Evolutionary conservation across 176 grass and related monocot genomes (phyloP).

Genomic region (Miscanthus lutarioriparius): DNA sequence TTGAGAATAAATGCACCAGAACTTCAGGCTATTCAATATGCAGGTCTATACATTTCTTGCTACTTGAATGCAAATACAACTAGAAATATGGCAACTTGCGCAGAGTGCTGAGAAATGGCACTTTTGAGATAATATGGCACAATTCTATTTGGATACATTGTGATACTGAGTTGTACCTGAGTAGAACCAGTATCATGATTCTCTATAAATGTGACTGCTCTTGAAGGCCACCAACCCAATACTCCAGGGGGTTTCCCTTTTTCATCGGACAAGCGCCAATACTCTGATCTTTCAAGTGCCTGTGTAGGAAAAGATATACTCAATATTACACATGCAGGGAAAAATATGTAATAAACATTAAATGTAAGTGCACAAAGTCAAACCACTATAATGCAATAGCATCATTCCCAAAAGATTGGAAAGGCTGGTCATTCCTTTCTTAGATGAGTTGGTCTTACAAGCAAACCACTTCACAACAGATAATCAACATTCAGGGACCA

Average conservation of each 20-base stretch:
- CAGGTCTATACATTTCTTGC: neutral
- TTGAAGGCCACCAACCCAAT: slow-evolving; percentile 97
- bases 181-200: slow-evolving; percentile 99
- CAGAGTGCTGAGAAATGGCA: neutral
- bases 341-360: slow-evolving; percentile 15
- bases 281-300: slow-evolving; percentile 90
- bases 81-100: neutral
- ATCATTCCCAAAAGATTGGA: slow-evolving; percentile 6
- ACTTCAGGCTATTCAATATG: slow-evolving; percentile 10
- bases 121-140: neutral
- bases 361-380: neutral
- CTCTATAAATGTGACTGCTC: slow-evolving; percentile 96
- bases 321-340: slow-evolving; percentile 30
- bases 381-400: slow-evolving; percentile 9
- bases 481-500: slow-evolving; percentile 12
- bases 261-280: slow-evolving; percentile 92
- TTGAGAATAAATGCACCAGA: neutral
- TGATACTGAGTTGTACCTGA: slow-evolving; percentile 59
- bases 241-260: slow-evolving; percentile 87
- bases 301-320: slow-evolving; percentile 41
- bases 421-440: neutral
- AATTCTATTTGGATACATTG: neutral
- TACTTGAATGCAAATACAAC: slow-evolving; percentile 19
- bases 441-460: slow-evolving; percentile 23
- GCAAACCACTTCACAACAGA: slow-evolving; percentile 26